A percentile compares a stretch with the other conserved stretches of the same genome.
Evolutionary conservation across 345 rosid genomes (phyloP).

Genomic region (Erodium maritimum): DNA sequence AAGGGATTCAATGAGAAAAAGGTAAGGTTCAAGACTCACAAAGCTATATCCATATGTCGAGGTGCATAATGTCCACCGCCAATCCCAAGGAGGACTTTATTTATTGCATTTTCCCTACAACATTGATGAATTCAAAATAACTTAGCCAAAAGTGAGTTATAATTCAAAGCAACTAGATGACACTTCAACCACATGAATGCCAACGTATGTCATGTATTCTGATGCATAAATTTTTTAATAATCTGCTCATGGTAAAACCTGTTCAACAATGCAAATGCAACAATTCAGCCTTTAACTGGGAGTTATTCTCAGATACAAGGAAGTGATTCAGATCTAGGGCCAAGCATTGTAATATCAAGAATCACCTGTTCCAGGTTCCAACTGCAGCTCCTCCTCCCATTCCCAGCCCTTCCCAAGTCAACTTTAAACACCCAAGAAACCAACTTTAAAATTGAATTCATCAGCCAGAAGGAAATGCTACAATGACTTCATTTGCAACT

Average conservation of each 20-base stretch:
- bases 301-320: too few relatives aligned
- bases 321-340: too few relatives aligned
- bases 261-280: too few relatives aligned
- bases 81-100: conserved; percentile 70
- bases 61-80: conserved; percentile 97
- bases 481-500: too few relatives aligned
- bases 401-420: conserved; percentile 92
- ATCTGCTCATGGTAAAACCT: too few relatives aligned
- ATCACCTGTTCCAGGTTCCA: conserved; percentile 83
- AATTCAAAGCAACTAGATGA: too few relatives aligned
- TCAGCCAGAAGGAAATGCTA: too few relatives aligned
- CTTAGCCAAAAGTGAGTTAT: not conserved
- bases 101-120: conserved; percentile 37
- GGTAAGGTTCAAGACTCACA: conserved; percentile 33
- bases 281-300: too few relatives aligned
- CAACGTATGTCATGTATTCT: too few relatives aligned
- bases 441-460: not conserved
- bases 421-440: conserved; percentile 27
- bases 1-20: not conserved
- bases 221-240: too few relatives aligned
- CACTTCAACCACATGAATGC: too few relatives aligned
- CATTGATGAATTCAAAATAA: conserved; percentile 1
- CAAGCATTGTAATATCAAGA: too few relatives aligned
- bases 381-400: conserved; percentile 58
- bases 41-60: conserved; percentile 72